Percentiles rank a stretch among this genome's conserved stretches.
phyloP scores from a whole-genome alignment of 208 protist genomes.

The Leishmania guyanensis region DNA sequence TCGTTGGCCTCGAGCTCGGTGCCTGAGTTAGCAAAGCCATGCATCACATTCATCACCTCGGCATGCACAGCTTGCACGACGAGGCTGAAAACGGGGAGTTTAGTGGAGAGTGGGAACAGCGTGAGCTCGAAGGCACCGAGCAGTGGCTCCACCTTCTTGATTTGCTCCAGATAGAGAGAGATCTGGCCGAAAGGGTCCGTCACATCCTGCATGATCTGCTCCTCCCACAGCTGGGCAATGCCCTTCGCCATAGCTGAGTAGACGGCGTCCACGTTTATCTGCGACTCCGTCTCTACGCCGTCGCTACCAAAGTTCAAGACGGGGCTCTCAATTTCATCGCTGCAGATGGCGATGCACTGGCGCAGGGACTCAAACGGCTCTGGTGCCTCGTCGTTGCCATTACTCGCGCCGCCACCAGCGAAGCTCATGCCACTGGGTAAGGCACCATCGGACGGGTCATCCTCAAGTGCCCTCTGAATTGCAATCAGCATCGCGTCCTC shows the following conservation, averaged over 20 bases:
- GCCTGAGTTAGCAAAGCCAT: slow-evolving; percentile 56
- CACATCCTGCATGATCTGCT: slow-evolving; percentile 84
- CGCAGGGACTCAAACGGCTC: slow-evolving; percentile 66
- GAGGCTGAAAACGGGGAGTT: slow-evolving; percentile 76
- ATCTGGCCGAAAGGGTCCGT: slow-evolving; percentile 76
- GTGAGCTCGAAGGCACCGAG: slow-evolving; percentile 83
- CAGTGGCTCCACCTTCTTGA: slow-evolving; percentile 85
- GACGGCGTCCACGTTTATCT: slow-evolving; percentile 63
- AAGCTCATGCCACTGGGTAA: not conserved
- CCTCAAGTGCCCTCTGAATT: slow-evolving; percentile 78
- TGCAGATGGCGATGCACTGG: slow-evolving; percentile 78
- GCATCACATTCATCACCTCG: slow-evolving; percentile 79
- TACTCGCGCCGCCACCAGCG: not conserved
- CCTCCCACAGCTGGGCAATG: slow-evolving; percentile 71
- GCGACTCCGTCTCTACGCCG: slow-evolving; percentile 55
- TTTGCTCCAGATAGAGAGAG: slow-evolving; percentile 77
- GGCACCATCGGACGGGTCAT: slow-evolving; percentile 31
- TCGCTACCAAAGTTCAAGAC: slow-evolving; percentile 58
- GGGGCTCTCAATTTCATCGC: slow-evolving; percentile 53
- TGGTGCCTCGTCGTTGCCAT: slow-evolving; percentile 27
- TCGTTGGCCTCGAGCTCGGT: slow-evolving; percentile 63
- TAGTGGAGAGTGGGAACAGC: slow-evolving; percentile 76
- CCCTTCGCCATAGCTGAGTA: slow-evolving; percentile 54
- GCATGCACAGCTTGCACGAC: slow-evolving; percentile 71
- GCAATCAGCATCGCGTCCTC: slow-evolving; percentile 72